These are phyloP conservation scores for Colletotrichum aenigma DNA, from an alignment of 2,329 filamentous ascomycete species.

Conservation along the genomic window DNA sequence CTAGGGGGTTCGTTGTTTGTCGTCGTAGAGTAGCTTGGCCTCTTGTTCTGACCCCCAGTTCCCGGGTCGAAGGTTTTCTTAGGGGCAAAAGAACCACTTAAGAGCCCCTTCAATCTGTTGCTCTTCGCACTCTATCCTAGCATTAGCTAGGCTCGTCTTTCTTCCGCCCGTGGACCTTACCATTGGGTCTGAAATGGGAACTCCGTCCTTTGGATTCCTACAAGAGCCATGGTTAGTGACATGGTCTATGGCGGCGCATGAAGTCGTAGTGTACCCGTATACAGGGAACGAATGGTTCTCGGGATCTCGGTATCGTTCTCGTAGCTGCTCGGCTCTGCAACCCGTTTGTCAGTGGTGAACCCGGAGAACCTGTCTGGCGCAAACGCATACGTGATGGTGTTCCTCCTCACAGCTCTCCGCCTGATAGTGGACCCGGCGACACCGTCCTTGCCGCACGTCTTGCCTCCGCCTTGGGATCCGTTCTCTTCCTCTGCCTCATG, in stretches of 20 bases:
- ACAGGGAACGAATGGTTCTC: neutral
- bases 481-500: neutral
- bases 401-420: neutral
- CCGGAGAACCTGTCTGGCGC: neutral
- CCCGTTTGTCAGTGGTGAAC: neutral
- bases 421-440: neutral
- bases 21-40: neutral
- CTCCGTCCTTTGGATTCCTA: conserved; percentile 11
- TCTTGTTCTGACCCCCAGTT: neutral
- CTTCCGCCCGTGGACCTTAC: neutral
- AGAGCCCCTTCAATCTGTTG: neutral
- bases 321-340: neutral
- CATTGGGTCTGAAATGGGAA: conserved; percentile 11
- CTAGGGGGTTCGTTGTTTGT: neutral
- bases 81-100: neutral
- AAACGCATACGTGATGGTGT: neutral
- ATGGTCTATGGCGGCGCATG: neutral
- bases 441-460: neutral
- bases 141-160: neutral
- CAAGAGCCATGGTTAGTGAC: neutral
- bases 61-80: neutral
- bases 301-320: neutral
- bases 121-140: neutral
- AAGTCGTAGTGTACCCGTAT: conserved; percentile 3
- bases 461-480: neutral